Base-by-base conservation (phyloP, 2,329 filamentous ascomycete species). In the Colletotrichum somersetense region DNA sequence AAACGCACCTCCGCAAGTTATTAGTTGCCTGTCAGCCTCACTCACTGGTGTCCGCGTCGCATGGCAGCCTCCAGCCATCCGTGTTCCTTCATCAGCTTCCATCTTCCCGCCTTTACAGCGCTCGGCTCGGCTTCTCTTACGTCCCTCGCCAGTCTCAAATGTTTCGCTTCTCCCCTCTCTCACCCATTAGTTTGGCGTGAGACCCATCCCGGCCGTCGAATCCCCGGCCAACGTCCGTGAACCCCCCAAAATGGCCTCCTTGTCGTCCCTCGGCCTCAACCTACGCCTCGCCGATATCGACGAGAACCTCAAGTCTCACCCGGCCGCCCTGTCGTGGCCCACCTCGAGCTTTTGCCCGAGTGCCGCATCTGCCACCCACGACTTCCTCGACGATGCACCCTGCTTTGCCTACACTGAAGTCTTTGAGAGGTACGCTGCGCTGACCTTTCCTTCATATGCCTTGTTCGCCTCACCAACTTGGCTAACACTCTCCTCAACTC, bases 351-450 rank as follows among this genome's bases (percentile, higher is more conserved):
- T 46, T 12, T 38, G 44, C 5, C 20, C 14, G 5, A 63, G 58
- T 40, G 50, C 57, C 14, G 26, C 58, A 10, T 53, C 65, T 7
- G 26, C 48, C 2, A 44, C 18, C 52, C 35, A 52, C 35, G 50
- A 48, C 52, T 62, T 71, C 35, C 38, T 71, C 30, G 59, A 70
- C 42, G 70, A 72, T 30, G 70, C 56, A 1, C 66, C 66, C 11
- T 70, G 56, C 6, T 72, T 72, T n/a, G 59, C 70, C 35, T 72
- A 65, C 11, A 61, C 62, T 7, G 66, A 72, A 56, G 62, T 75
- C 0, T 77, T 76, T 18, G 75, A 77, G 67, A 78, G 75, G 78
- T 79, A 75, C 56, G 71, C 50, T n/a, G 12, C 56, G 71, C 50
- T n/a, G 12, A 59, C 38, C 30, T 8, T 46, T 50, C 6, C 14